Percentiles rank a stretch among this genome's conserved stretches.
Conservation (phyloP, 805 yeast genomes). For the Metschnikowia dekortorum region DNA sequence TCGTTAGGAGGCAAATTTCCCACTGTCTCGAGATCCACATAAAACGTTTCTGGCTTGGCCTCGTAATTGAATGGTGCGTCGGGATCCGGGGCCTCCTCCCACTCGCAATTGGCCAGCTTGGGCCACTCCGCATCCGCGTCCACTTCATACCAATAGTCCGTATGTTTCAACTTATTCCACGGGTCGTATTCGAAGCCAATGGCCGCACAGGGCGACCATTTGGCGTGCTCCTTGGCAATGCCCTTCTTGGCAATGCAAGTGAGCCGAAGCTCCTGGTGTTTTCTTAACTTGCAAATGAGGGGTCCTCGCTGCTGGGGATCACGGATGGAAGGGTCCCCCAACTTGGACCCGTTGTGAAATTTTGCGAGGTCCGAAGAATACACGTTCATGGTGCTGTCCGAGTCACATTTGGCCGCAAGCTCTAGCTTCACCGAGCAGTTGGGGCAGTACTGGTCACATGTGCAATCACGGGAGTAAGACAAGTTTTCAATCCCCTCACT, state of each 20-base stretch:
- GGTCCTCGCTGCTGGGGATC: conserved; percentile 80
- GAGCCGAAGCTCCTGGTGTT: conserved; percentile 84
- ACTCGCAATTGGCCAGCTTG: conserved; percentile 75
- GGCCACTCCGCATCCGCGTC: conserved; percentile 94
- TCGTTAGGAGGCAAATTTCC: conserved; percentile 88
- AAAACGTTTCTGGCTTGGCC: conserved; percentile 78
- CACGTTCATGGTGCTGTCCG: conserved; percentile 83
- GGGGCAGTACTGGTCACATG: conserved; percentile 96
- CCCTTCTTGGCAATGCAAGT: conserved; percentile 97
- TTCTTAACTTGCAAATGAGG: conserved; percentile 84
- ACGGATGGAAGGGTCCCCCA: conserved; percentile 84
- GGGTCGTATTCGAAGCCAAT: conserved; percentile 97
- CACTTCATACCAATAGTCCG: conserved; percentile 95
- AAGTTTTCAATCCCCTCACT: conserved; percentile 79
- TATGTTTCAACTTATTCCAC: conserved; percentile 95
- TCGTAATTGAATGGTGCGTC: conserved; percentile 81
- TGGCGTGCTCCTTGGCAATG: conserved; percentile 95
- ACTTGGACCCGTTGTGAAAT: conserved; percentile 39
- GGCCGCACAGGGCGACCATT: conserved; percentile 97
- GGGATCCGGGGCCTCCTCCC: conserved; percentile 92
- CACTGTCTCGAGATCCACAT: conserved; percentile 87
- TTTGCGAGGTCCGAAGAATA: conserved; percentile 72
- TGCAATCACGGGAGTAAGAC: conserved; percentile 90
- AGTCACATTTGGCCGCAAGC: conserved; percentile 82
- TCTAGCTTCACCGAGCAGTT: conserved; percentile 87